Evolutionary conservation across 768 basidiomycete genomes (phyloP).

Genomic region (Austroboletus festivus): DNA sequence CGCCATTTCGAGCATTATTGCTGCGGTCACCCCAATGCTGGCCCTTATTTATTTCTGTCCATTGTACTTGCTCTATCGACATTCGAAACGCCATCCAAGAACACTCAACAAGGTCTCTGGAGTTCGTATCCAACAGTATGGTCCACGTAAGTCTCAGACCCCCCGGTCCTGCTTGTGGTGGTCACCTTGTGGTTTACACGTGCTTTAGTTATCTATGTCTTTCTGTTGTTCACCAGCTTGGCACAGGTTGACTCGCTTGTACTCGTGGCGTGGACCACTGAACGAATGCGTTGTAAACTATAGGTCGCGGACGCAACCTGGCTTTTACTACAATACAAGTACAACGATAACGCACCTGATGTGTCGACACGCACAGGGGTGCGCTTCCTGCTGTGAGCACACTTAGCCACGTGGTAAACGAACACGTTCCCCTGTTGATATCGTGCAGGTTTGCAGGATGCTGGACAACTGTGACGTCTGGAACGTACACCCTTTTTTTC

Average conservation of each 20-base stretch:
- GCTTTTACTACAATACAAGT: slow-evolving; percentile 55
- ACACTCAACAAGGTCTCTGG: slow-evolving; percentile 51
- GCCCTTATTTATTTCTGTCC: slow-evolving; percentile 48
- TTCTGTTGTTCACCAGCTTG: slow-evolving; percentile 48
- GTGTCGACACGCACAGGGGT: slow-evolving; percentile 41
- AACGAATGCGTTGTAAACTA: slow-evolving; percentile 4
- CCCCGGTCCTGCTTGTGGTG: neutral
- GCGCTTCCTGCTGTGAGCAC: slow-evolving; percentile 47
- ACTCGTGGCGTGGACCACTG: neutral
- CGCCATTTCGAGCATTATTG: slow-evolving; percentile 35
- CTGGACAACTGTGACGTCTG: slow-evolving; percentile 58
- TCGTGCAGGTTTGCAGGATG: slow-evolving; percentile 49
- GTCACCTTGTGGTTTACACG: slow-evolving; percentile 20
- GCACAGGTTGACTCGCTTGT: slow-evolving; percentile 36
- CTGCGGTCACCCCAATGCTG: slow-evolving; percentile 34
- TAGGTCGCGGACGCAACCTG: slow-evolving; percentile 56
- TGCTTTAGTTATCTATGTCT: slow-evolving; percentile 45
- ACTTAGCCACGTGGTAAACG: neutral
- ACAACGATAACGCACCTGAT: slow-evolving; percentile 51
- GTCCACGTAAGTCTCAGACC: slow-evolving; percentile 42
- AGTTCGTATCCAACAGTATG: slow-evolving; percentile 45
- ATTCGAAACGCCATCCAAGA: slow-evolving; percentile 43
- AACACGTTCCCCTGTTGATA: slow-evolving; percentile 5
- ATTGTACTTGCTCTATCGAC: slow-evolving; percentile 48
- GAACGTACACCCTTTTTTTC: slow-evolving; percentile 53